Percentiles rank a stretch among this genome's conserved stretches.
These are phyloP conservation scores for Tulasnella sp. DNA, from an alignment of 768 basidiomycete genomes.

Conservation along the genomic window DNA sequence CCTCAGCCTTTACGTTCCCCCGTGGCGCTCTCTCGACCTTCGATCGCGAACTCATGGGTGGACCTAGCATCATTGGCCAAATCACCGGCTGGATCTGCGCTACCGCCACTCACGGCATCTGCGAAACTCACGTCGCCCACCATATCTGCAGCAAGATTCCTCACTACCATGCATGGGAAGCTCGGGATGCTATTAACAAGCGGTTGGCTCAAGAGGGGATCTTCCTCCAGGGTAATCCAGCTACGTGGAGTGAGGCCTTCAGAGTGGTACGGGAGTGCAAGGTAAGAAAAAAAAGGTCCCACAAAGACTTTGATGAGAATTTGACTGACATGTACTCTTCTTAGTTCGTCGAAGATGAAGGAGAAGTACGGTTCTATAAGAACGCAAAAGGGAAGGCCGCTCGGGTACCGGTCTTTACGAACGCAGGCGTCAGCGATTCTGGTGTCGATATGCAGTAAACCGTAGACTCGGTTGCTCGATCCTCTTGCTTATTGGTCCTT, in stretches of 20 bases:
- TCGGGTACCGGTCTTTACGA: constrained; percentile 65
- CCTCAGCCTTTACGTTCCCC: constrained; percentile 85
- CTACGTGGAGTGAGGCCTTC: constrained; percentile 79
- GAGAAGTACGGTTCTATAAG: constrained; percentile 89
- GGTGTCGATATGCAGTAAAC: constrained; percentile 58
- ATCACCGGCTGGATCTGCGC: constrained; percentile 86
- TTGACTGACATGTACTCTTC: neutral
- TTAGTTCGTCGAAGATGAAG: constrained; percentile 91
- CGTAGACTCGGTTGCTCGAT: neutral
- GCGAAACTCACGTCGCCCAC: constrained; percentile 93
- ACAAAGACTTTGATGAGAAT: constrained; percentile 20
- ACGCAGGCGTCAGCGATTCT: constrained; percentile 63
- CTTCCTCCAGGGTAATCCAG: constrained; percentile 68
- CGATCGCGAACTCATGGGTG: constrained; percentile 80
- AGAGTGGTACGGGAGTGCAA: constrained; percentile 80
- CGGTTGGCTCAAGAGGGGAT: constrained; percentile 67
- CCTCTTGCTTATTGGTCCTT: neutral
- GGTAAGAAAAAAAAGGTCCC: constrained; percentile 43
- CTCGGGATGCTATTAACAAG: constrained; percentile 79
- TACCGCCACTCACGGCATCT: constrained; percentile 86
- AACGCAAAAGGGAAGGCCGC: constrained; percentile 79
- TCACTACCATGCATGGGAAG: constrained; percentile 97
- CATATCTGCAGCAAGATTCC: constrained; percentile 96
- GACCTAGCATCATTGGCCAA: constrained; percentile 57
- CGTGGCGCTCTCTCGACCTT: constrained; percentile 92